phyloP scores from a whole-genome alignment of 768 basidiomycete species.

The Termitomyces sp. region DNA sequence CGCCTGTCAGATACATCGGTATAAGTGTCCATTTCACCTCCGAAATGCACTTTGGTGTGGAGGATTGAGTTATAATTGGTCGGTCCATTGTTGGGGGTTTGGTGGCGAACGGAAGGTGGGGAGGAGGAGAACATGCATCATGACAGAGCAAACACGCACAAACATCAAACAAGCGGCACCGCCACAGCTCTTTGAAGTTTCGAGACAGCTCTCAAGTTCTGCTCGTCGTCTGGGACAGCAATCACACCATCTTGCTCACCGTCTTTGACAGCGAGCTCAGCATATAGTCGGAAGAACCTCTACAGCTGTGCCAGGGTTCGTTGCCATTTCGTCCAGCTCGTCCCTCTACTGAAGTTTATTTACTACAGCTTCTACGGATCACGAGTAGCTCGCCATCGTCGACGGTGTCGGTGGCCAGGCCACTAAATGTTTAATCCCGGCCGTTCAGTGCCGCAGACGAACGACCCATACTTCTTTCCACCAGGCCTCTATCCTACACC shows the following conservation, averaged over 20 bases:
- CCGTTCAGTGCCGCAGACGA: background rate
- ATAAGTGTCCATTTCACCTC: background rate
- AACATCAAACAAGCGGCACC: conserved; percentile 18
- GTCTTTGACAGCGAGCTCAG: conserved; percentile 4
- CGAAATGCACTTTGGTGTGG: background rate
- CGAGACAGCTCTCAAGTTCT: conserved; percentile 11
- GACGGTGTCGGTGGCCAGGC: conserved; percentile 4
- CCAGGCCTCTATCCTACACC: conserved; percentile 1
- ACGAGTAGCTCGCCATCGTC: conserved; percentile 6
- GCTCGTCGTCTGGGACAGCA: conserved; percentile 8
- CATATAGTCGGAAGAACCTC: background rate
- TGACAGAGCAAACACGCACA: conserved; percentile 10
- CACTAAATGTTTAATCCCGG: conserved; percentile 8
- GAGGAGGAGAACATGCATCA: conserved; percentile 16
- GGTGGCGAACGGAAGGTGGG: conserved; percentile 11
- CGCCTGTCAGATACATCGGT: background rate
- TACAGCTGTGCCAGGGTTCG: background rate
- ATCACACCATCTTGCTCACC: background rate
- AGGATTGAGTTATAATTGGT: background rate
- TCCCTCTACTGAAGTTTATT: background rate
- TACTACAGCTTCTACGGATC: background rate
- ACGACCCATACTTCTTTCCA: conserved; percentile 5
- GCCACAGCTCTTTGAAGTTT: conserved; percentile 15
- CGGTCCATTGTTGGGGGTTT: background rate
- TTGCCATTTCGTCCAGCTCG: background rate